A percentile compares a stretch with the other conserved stretches of the same genome.
Conservation (phyloP, 495 filamentous ascomycete genomes). For the Cairneyella variabilis region DNA sequence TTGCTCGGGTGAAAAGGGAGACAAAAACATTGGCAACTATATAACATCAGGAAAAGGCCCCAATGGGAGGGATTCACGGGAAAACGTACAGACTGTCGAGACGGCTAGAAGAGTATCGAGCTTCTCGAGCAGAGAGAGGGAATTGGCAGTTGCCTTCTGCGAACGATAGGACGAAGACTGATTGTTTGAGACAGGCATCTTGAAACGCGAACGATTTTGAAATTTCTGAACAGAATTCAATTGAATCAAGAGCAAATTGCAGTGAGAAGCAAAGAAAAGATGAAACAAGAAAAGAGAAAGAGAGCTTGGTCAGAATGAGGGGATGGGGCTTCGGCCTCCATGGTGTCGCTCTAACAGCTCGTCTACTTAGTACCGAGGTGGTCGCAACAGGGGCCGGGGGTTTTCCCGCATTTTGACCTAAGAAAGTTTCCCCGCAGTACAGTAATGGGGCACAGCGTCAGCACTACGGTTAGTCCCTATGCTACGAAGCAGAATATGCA, state of each 20-base stretch:
- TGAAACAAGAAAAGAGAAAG: neutral
- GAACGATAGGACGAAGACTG: constrained; percentile 19
- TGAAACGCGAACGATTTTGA: no score
- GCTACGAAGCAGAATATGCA: no score
- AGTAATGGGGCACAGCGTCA: neutral
- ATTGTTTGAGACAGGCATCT: neutral
- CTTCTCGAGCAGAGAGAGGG: constrained; percentile 17
- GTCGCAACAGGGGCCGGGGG: neutral
- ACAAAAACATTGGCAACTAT: constrained; percentile 12
- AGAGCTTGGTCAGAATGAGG: neutral
- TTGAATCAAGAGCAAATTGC: no score
- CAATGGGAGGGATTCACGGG: neutral
- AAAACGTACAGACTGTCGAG: constrained; percentile 3
- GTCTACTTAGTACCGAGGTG: no score
- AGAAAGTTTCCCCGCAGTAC: neutral
- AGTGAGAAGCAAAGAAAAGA: neutral
- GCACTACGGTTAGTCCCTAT: no score
- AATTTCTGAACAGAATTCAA: no score
- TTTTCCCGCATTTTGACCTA: neutral
- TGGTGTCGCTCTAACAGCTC: no score
- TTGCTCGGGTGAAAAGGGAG: constrained; percentile 9
- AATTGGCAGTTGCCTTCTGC: constrained; percentile 13
- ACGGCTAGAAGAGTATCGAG: constrained; percentile 10
- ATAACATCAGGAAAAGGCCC: neutral
- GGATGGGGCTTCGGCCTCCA: no score